A percentile compares a stretch with the other conserved stretches of the same genome.
phyloP scores from a whole-genome alignment of 2,329 filamentous ascomycete genomes.

The Eutypella sp. region DNA sequence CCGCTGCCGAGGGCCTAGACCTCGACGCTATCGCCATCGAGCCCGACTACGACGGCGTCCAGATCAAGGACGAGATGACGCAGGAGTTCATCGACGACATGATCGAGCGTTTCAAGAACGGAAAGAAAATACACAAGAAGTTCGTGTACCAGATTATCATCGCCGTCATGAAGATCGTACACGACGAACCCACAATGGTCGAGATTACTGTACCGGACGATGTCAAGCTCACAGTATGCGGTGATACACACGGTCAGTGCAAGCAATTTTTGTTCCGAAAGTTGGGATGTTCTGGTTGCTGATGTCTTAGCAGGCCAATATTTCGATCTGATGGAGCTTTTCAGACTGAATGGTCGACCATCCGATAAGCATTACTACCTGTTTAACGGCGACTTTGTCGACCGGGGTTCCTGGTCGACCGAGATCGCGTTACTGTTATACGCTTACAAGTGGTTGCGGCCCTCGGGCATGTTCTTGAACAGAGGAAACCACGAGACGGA shows the following conservation, averaged over 20 bases:
- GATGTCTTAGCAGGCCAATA: slow-evolving; percentile 68
- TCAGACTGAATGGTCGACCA: slow-evolving; percentile 82
- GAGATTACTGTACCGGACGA: slow-evolving; percentile 78
- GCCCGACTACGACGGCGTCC: slow-evolving; percentile 76
- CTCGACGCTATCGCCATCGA: slow-evolving; percentile 82
- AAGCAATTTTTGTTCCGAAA: neutral
- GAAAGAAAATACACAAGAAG: slow-evolving; percentile 93
- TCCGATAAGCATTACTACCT: slow-evolving; percentile 86
- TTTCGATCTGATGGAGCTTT: slow-evolving; percentile 95
- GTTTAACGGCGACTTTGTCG: slow-evolving; percentile 98
- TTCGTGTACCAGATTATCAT: slow-evolving; percentile 97
- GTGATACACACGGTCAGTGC: slow-evolving; percentile 83
- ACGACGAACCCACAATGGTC: slow-evolving; percentile 94
- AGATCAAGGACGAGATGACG: slow-evolving; percentile 79
- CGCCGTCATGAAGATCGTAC: slow-evolving; percentile 82
- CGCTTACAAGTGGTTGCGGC: slow-evolving; percentile 93
- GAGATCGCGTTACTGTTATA: slow-evolving; percentile 92
- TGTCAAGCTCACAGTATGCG: slow-evolving; percentile 84
- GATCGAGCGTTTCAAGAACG: slow-evolving; percentile 91
- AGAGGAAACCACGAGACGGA: slow-evolving; percentile 98
- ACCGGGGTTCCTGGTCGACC: slow-evolving; percentile 96
- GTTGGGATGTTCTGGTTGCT: slow-evolving; percentile 9
- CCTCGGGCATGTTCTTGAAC: slow-evolving; percentile 87
- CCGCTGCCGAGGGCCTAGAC: slow-evolving; percentile 85
- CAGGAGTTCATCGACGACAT: slow-evolving; percentile 97